These are phyloP conservation scores for Talaromyces stipitatus DNA, from an alignment of 495 filamentous ascomycete genomes.

Conservation along the genomic window DNA sequence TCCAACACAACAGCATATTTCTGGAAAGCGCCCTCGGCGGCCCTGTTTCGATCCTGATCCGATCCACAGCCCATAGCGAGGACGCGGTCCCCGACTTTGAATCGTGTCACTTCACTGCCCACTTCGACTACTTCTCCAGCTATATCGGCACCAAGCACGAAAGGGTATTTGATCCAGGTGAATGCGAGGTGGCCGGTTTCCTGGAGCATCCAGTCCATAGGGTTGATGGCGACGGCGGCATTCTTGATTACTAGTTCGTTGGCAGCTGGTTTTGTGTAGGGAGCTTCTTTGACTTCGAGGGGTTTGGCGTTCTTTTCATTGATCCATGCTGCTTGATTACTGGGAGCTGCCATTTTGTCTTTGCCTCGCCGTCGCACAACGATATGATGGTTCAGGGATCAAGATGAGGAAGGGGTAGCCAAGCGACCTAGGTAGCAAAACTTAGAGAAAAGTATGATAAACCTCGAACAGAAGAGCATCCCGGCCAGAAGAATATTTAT, in stretches of 20 bases:
- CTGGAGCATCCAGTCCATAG: constrained; percentile 25
- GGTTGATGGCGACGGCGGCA: constrained; percentile 38
- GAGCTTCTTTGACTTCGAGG: constrained; percentile 26
- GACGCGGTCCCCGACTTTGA: constrained; percentile 37
- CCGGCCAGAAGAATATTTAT: neutral
- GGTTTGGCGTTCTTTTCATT: constrained; percentile 14
- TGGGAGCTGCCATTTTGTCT: neutral
- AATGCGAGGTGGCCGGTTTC: neutral
- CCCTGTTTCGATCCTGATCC: constrained; percentile 14
- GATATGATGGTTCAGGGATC: too few species aligned
- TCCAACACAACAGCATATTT: constrained; percentile 19
- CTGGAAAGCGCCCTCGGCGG: constrained; percentile 35
- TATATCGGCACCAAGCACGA: constrained; percentile 31
- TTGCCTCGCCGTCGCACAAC: neutral
- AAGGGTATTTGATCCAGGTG: constrained; percentile 12
- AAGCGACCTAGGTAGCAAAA: neutral
- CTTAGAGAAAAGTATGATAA: neutral
- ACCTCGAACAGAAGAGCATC: neutral
- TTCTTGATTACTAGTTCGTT: constrained; percentile 32
- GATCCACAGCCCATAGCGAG: constrained; percentile 17
- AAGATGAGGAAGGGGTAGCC: neutral
- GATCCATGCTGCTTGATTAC: constrained; percentile 36
- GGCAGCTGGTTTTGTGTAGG: constrained; percentile 20
- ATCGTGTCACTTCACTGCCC: constrained; percentile 22
- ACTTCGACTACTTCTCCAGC: constrained; percentile 33